Evolutionary conservation across 495 filamentous ascomycete genomes (phyloP).

Genomic region (Penicillium cosmopolitanum): DNA sequence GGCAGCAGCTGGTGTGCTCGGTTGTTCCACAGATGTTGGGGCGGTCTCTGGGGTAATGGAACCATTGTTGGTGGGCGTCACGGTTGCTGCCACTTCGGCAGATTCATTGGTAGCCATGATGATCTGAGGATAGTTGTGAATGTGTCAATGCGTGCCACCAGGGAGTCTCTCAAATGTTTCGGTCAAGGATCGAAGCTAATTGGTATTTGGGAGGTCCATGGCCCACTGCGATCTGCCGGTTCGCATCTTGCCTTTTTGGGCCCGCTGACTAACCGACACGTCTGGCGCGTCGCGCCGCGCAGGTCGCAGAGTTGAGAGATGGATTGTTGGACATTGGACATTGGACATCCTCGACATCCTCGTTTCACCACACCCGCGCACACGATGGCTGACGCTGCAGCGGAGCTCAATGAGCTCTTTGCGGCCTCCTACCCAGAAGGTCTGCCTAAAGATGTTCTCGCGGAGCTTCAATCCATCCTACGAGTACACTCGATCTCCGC

Average conservation of each 20-base stretch:
- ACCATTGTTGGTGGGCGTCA: slow-evolving; percentile 21
- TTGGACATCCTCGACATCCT: slow-evolving; percentile 11
- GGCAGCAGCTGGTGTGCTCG: slow-evolving; percentile 11
- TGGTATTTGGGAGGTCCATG: slow-evolving; percentile 2
- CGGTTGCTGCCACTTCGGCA: slow-evolving; percentile 9
- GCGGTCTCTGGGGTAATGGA: slow-evolving; percentile 21
- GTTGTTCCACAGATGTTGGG: slow-evolving; percentile 7
- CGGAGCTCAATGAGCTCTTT: slow-evolving; percentile 74
- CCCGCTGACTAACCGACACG: slow-evolving; percentile 21
- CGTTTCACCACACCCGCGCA: not conserved
- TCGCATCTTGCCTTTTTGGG: slow-evolving; percentile 28
- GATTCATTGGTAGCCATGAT: slow-evolving; percentile 23
- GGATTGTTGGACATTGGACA: too few relatives aligned
- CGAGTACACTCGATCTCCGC: slow-evolving; percentile 73
- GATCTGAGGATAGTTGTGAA: not conserved
- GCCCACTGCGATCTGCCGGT: slow-evolving; percentile 1
- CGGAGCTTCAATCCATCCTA: slow-evolving; percentile 82
- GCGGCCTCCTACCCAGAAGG: slow-evolving; percentile 53
- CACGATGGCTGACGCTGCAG: slow-evolving; percentile 33
- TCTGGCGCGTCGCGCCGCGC: slow-evolving; percentile 19
- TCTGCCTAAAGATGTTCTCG: slow-evolving; percentile 70
- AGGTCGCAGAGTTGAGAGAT: slow-evolving; percentile 11
- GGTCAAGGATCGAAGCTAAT: slow-evolving; percentile 2
- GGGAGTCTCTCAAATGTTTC: slow-evolving; percentile 5
- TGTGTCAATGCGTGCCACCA: slow-evolving; percentile 1